Base-by-base conservation (phyloP, 352 stramenopile species). In the Blastocystis sp. region DNA sequence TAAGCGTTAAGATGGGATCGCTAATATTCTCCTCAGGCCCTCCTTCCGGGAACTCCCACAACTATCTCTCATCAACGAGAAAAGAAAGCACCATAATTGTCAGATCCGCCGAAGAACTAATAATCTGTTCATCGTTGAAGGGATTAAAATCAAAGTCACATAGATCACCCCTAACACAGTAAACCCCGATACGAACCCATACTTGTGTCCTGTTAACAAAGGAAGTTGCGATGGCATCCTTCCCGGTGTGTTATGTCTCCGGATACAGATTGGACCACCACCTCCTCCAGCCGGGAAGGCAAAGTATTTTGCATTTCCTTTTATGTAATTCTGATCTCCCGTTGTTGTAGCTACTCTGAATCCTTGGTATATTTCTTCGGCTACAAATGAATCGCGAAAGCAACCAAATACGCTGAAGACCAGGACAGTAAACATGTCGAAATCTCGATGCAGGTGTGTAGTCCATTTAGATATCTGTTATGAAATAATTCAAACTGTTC, bases 121-220 rank as follows among this genome's bases (percentile, higher is more conserved):
- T 68, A 50, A 92, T 90, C 20, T 92, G 56, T 76, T 98, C 93
- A 78, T 98, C 95, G 91, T 98, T 93, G 91, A 98, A 98, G 18
- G 98, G 97, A 92, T 98, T 99, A 92, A 98, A 99, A 91, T 99
- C 97, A 91, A 98, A 98, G 92, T 99, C 98, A 37, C 98, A 92
- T 63, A 99, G 97, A 65, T 89, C 78, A n/a, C 78, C 78, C 47
- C 78, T 89, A 69, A 5, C 6, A 69, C 34, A 34, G 30, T 68
- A 20, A 85, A 24, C 11, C 13, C 34, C 7, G 50, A 39, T 39
- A 26, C 16, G 1, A 53, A 26, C 16, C 0, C n/a, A 18, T 11
- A 85, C 73, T 85, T 85, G 50, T 99, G 97, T 55, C 97, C 97
- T 63, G 95, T 95, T 75, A 99, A 94, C 68, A 98, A 93, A 26